Percentiles rank a stretch among this genome's conserved stretches.
Evolutionary conservation across 2,329 filamentous ascomycete species (phyloP).

Genomic region (Laburnicola sp.): DNA sequence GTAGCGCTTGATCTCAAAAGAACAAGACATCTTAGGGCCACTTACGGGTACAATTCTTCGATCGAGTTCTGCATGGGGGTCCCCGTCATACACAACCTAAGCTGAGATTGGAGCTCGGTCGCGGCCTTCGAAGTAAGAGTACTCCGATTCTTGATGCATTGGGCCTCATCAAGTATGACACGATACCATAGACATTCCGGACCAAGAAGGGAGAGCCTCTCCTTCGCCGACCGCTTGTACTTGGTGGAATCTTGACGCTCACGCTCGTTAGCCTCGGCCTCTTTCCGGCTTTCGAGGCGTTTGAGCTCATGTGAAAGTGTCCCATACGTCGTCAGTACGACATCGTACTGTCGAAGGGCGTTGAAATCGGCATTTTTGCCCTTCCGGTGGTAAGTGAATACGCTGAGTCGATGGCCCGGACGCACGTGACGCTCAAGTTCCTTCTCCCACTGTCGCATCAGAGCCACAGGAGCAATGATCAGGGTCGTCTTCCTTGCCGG

Average conservation of each 20-base stretch:
- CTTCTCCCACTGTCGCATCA: conserved; percentile 82
- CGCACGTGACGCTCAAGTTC: conserved; percentile 75
- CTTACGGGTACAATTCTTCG: conserved; percentile 81
- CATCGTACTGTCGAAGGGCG: conserved; percentile 67
- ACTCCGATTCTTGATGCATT: conserved; percentile 75
- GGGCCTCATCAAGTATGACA: conserved; percentile 77
- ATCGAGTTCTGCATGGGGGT: conserved; percentile 63
- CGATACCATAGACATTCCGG: conserved; percentile 58
- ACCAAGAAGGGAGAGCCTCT: conserved; percentile 57
- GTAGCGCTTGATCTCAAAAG: no score
- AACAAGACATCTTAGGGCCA: conserved; percentile 60
- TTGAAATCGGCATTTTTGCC: conserved; percentile 59
- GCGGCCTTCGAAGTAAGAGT: conserved; percentile 66
- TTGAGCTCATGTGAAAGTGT: conserved; percentile 70
- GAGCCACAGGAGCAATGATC: conserved; percentile 76
- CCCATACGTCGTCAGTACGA: conserved; percentile 79
- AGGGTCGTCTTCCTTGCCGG: conserved; percentile 71
- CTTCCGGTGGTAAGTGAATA: conserved; percentile 69
- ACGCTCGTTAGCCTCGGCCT: conserved; percentile 49
- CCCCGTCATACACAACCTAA: conserved; percentile 76
- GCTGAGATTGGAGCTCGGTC: conserved; percentile 59
- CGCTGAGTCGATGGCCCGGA: conserved; percentile 59
- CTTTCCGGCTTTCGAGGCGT: conserved; percentile 57
- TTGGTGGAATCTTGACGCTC: conserved; percentile 39
- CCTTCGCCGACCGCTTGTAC: conserved; percentile 23